Evolutionary conservation across 2,329 filamentous ascomycete species (phyloP).

Genomic region (Whalleya microplaca): DNA sequence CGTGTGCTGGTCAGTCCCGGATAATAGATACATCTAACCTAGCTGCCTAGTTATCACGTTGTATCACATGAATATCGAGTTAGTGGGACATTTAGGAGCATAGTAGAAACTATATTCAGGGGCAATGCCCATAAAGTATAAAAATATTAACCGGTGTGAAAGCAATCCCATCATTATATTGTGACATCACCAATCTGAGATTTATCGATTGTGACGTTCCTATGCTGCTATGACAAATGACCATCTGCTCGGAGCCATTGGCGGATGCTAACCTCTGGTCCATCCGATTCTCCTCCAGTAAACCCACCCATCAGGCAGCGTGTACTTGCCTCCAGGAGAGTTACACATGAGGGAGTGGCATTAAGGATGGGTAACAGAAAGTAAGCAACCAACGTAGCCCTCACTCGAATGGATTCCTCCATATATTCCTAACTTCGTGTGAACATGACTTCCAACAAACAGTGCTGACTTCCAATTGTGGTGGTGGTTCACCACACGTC

Average conservation of each 20-base stretch:
- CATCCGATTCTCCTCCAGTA: constrained; percentile 1
- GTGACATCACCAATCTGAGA: not conserved
- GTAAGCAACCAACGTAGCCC: constrained; percentile 14
- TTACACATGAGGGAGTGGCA: constrained; percentile 13
- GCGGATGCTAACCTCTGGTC: not conserved
- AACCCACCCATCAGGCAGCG: constrained; percentile 1
- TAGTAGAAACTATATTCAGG: too few species aligned
- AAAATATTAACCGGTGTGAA: not conserved
- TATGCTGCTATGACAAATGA: not conserved
- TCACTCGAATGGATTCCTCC: constrained; percentile 12
- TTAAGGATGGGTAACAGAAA: constrained; percentile 23
- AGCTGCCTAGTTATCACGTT: too few species aligned
- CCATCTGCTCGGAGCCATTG: not conserved
- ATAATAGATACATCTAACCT: too few species aligned
- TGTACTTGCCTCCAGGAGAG: constrained; percentile 8
- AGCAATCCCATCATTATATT: not conserved
- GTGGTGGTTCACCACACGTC: constrained; percentile 17
- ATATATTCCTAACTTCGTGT: constrained; percentile 27
- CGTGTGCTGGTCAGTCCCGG: too few species aligned
- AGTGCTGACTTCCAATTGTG: constrained; percentile 16
- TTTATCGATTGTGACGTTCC: not conserved
- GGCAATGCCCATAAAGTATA: not conserved
- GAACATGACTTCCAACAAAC: constrained; percentile 13
- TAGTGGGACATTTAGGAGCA: too few species aligned
- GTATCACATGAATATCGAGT: too few species aligned